These are phyloP conservation scores for Dillenia suffruticosa DNA, from an alignment of 164 flowering plant species.

Conservation along the genomic window DNA sequence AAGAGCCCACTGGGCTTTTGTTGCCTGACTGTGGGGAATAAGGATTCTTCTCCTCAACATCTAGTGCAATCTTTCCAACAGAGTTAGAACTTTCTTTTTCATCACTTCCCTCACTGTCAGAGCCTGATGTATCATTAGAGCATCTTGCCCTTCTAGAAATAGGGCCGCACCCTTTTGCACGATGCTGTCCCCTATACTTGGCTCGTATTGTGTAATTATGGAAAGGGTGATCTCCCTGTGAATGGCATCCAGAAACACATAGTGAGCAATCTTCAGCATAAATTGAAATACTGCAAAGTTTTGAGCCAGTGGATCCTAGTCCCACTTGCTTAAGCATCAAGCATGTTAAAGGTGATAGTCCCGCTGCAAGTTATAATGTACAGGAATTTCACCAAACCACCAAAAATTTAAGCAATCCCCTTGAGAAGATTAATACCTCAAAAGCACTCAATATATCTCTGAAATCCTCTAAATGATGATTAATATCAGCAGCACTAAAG, in stretches of 20 bases:
- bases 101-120: constrained; percentile 34
- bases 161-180: constrained; percentile 13
- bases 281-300: no score
- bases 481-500: constrained; percentile 40
- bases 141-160: constrained; percentile 15
- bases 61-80: constrained; percentile 12
- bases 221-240: constrained; percentile 88
- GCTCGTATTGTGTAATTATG: constrained; percentile 83
- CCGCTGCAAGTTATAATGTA: no score
- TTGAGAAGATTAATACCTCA: constrained; percentile 46
- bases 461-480: constrained; percentile 64
- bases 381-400: no score
- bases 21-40: constrained; percentile 8
- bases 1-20: constrained; percentile 15
- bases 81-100: constrained; percentile 19
- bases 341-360: not conserved
- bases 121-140: constrained; percentile 17
- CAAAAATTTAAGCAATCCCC: no score
- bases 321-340: not conserved
- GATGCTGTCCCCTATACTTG: constrained; percentile 54
- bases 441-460: constrained; percentile 54
- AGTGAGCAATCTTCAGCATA: not conserved
- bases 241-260: constrained; percentile 5
- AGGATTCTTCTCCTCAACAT: constrained; percentile 12
- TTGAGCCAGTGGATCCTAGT: not conserved